phyloP scores from a whole-genome alignment of 129 eudicot genomes.

The Saposhnikovia divaricata region DNA sequence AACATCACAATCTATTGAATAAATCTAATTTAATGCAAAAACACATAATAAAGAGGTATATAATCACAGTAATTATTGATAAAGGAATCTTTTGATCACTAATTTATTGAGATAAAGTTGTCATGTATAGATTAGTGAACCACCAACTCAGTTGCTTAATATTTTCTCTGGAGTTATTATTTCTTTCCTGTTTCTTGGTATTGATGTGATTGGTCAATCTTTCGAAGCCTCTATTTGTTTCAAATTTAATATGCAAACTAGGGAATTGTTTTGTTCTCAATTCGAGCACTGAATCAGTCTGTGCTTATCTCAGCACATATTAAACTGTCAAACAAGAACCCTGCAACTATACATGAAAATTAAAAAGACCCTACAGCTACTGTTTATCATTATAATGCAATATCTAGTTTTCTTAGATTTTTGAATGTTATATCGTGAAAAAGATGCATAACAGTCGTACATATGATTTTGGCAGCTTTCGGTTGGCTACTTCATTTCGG shows the following conservation, averaged over 20 bases:
- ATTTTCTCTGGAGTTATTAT: background rate
- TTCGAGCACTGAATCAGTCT: background rate
- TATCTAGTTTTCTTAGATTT: background rate
- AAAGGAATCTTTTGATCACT: background rate
- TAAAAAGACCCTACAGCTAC: background rate
- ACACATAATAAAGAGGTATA: background rate
- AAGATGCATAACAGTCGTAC: background rate
- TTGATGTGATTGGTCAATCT: background rate
- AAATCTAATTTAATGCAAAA: background rate
- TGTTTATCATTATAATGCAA: background rate
- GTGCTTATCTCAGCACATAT: too few species aligned
- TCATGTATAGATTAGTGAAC: background rate
- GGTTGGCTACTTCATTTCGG: conserved; percentile 85
- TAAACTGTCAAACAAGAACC: background rate
- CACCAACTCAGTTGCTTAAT: background rate
- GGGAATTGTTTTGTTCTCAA: background rate
- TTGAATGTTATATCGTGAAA: background rate
- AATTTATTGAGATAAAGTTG: background rate
- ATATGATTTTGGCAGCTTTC: conserved; percentile 65
- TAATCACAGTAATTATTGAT: background rate
- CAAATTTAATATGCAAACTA: background rate
- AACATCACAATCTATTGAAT: too few species aligned
- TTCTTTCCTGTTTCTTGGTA: background rate
- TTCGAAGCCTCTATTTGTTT: background rate
- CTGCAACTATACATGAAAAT: background rate